A percentile compares a stretch with the other conserved stretches of the same genome.
Evolutionary conservation across 352 stramenopile genomes (phyloP).

Genomic region (Pythium pyrilobum): DNA sequence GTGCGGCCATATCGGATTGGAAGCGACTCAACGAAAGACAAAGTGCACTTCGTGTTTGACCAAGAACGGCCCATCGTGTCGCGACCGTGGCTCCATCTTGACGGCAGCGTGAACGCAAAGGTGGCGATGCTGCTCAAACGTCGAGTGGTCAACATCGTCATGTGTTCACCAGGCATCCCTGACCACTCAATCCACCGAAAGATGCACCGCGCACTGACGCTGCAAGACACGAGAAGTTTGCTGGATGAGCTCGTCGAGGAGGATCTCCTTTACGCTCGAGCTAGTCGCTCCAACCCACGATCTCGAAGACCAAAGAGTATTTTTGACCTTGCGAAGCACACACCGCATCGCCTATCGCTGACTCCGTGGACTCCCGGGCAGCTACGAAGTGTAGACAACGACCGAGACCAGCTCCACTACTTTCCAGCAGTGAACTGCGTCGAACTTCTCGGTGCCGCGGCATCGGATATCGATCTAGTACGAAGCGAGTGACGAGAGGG

Average conservation of each 20-base stretch:
- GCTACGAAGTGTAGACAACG: conserved; percentile 43
- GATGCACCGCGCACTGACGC: conserved; percentile 62
- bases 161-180: conserved; percentile 63
- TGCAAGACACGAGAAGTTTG: conserved; percentile 66
- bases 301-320: conserved; percentile 11
- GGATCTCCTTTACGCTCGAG: conserved; percentile 54
- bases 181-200: conserved; percentile 56
- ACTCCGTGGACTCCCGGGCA: conserved; percentile 32
- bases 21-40: conserved; percentile 39
- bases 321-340: conserved; percentile 14
- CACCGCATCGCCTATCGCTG: conserved; percentile 8
- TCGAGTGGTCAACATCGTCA: conserved; percentile 77
- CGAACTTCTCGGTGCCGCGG: conserved; percentile 55
- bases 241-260: conserved; percentile 61
- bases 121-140: conserved; percentile 60
- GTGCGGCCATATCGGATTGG: conserved; percentile 51
- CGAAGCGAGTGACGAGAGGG: conserved; percentile 6
- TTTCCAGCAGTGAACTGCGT: conserved; percentile 76
- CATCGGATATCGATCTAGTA: conserved; percentile 45
- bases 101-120: conserved; percentile 55
- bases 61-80: conserved; percentile 47
- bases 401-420: conserved; percentile 53
- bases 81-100: conserved; percentile 68
- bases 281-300: conserved; percentile 17
- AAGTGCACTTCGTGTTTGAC: conserved; percentile 70